phyloP scores from a whole-genome alignment of 2,329 filamentous ascomycete genomes.

The Ophiocordyceps sinensis region DNA sequence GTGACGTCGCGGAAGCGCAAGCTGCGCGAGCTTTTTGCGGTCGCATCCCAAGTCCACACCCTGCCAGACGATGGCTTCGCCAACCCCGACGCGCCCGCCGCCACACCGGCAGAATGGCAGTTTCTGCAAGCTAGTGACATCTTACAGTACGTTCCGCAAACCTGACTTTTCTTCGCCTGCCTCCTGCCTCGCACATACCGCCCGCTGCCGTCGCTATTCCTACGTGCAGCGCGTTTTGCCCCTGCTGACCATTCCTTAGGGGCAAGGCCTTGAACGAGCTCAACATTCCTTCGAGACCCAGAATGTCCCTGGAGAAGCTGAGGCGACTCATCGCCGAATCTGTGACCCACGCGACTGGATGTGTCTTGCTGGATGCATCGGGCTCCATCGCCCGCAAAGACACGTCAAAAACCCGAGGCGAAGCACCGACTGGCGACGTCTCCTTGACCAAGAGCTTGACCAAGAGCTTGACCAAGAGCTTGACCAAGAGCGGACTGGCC shows the following conservation, averaged over 20 bases:
- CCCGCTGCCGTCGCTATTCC: neutral
- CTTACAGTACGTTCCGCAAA: conserved; percentile 35
- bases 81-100: conserved; percentile 40
- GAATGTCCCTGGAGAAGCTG: conserved; percentile 27
- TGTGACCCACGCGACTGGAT: conserved; percentile 7
- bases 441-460: conserved; percentile 4
- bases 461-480: no score
- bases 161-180: neutral
- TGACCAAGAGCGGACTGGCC: conserved; percentile 5
- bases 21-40: conserved; percentile 70
- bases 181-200: neutral
- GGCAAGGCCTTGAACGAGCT: conserved; percentile 33
- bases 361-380: conserved; percentile 3
- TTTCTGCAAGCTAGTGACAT: conserved; percentile 45
- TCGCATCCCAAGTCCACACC: conserved; percentile 55
- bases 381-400: conserved; percentile 3
- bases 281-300: conserved; percentile 34
- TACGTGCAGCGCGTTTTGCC: neutral
- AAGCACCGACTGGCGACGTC: conserved; percentile 4
- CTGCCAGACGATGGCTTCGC: conserved; percentile 44
- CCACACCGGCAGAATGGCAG: conserved; percentile 35
- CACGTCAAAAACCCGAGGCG: conserved; percentile 3
- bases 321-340: conserved; percentile 22
- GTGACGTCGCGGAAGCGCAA: conserved; percentile 80
- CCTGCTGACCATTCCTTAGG: conserved; percentile 14